Evolutionary conservation across 176 grass and related monocot species (phyloP), one percentile per base, ranked within the genome.

Genomic region (Musa itinerans): DNA sequence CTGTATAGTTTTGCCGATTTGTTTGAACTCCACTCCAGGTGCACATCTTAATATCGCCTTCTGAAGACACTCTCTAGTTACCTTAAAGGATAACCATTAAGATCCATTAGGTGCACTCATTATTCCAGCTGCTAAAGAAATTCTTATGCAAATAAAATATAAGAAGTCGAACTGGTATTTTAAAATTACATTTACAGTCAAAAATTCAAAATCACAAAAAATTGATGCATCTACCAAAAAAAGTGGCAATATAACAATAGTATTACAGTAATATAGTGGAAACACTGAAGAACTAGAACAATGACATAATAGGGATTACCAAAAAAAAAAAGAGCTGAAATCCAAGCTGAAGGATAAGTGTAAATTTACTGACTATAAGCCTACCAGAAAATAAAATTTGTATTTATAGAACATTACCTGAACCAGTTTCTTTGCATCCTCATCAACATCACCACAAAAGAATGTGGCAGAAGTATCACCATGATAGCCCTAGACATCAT

Each of bases 391-490:
- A 73, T 73, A 3, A 74, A 73, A 76, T 72, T 54, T 54, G 29
- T 52, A 7, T 58, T 49, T 69, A 63, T 65, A 69, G 52, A 61
- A 11, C 9, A 20, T 87, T 71, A 98, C 90, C 90, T 98, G 82
- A 69, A 93, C 88, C 78, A 98, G 84, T 81, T 89, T 86, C 90
- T 83, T 98, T 72, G 94, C 94, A 87, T 89, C 64, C 10, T 89
- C 90, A 72, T 93, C 82, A 70, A 93, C 94, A 65, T 93, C 75
- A 59, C 90, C 94, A 72, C 94, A 91, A 2, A 98, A 79, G 79
- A 98, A 93, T 85, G 94, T 98, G 61, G 90, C 80, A 2, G 94
- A 98, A 76, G 94, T 98, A 81, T 98, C 90, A 69, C 90, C 94
- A 85, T 98, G 94, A 87, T 91, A 93, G n/a, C 94, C 94, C 94